A percentile compares a stretch with the other conserved stretches of the same genome.
phyloP scores from a whole-genome alignment of 139 green algal species.

The Asterochloris erici region DNA sequence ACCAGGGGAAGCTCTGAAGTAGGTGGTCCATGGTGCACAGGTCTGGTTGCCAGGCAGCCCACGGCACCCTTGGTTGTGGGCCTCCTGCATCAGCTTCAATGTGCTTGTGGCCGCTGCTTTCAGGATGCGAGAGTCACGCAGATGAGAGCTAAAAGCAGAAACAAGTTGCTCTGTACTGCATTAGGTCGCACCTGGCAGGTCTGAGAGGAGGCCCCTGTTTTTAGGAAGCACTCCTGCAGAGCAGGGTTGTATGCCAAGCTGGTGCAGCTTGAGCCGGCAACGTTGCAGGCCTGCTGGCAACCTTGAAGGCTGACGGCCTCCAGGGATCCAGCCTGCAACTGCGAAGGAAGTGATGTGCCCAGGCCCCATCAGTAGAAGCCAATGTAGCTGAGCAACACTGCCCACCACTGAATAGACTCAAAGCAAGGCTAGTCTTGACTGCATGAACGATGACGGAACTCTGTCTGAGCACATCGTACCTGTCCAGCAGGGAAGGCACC shows the following conservation, averaged over 20 bases:
- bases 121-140: not conserved
- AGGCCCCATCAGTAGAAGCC: too few species aligned
- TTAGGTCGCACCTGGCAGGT: conserved; percentile 2
- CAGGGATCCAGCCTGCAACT: conserved; percentile 26
- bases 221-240: conserved; percentile 46
- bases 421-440: not conserved
- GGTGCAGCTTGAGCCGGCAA: conserved; percentile 22
- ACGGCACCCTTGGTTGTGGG: too few species aligned
- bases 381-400: not conserved
- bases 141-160: not conserved
- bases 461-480: not conserved
- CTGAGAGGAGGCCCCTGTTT: conserved; percentile 6
- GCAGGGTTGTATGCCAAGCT: conserved; percentile 40
- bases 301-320: conserved; percentile 29
- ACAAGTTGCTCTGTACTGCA: not conserved
- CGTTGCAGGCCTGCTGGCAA: conserved; percentile 33
- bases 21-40: too few species aligned
- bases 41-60: too few species aligned
- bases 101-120: not conserved
- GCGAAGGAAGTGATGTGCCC: not conserved
- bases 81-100: too few species aligned
- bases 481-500: not conserved
- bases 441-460: not conserved
- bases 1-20: too few species aligned
- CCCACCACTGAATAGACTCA: not conserved